These are phyloP conservation scores for Leucocoprinus sp. DNA, from an alignment of 768 basidiomycete species.

Conservation along the genomic window DNA sequence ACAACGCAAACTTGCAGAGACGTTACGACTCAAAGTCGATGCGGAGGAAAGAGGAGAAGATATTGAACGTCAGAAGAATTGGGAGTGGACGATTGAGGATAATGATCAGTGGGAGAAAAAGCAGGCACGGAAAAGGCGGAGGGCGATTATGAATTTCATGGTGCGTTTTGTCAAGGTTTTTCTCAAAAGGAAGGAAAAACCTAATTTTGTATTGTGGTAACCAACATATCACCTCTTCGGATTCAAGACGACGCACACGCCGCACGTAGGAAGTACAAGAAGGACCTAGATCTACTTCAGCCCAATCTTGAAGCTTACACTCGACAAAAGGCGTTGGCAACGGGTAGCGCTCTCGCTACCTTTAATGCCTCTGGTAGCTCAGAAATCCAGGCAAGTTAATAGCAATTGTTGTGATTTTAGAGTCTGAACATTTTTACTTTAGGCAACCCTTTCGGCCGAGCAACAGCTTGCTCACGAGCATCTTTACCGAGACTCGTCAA, in stretches of 20 bases:
- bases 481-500: conserved; percentile 91
- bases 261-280: conserved; percentile 85
- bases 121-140: conserved; percentile 66
- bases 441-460: conserved; percentile 20
- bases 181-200: too few species aligned
- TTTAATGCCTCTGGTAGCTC: conserved; percentile 44
- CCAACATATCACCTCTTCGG: too few species aligned
- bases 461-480: conserved; percentile 69
- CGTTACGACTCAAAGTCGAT: conserved; percentile 73
- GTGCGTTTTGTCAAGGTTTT: too few species aligned
- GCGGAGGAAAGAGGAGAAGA: conserved; percentile 92
- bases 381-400: conserved; percentile 26
- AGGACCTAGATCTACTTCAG: conserved; percentile 82
- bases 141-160: conserved; percentile 91
- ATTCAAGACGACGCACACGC: conserved; percentile 79
- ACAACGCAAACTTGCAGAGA: conserved; percentile 87
- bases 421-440: conserved; percentile 25
- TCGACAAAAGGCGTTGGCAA: conserved; percentile 77
- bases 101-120: conserved; percentile 97
- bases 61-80: conserved; percentile 83
- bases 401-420: neutral
- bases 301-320: conserved; percentile 85
- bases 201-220: too few species aligned
- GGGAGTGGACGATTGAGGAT: conserved; percentile 94
- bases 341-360: conserved; percentile 66